phyloP scores from a whole-genome alignment of 1,284 basidiomycete species.

The Melampsora medusae region DNA sequence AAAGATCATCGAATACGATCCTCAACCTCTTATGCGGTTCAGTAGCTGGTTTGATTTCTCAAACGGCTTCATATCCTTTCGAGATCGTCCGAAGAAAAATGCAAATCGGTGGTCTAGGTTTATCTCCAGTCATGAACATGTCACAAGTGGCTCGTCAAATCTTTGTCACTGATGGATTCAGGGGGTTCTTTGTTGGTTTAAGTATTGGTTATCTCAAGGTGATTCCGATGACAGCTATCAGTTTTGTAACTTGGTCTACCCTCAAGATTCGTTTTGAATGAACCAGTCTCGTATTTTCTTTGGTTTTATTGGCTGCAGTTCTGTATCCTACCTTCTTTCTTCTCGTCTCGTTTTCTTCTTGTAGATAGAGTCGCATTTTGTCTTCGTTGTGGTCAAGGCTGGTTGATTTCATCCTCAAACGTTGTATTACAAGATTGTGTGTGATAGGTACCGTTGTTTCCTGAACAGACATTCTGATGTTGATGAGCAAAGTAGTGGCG shows the following conservation, averaged over 20 bases:
- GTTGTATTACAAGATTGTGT: no score
- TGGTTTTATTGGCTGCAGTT: no score
- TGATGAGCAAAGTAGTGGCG: no score
- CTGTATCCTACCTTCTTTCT: no score
- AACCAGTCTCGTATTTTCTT: neutral
- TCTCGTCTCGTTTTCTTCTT: no score
- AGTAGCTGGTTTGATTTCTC: slow-evolving; percentile 80
- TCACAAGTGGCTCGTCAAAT: slow-evolving; percentile 60
- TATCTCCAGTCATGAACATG: slow-evolving; percentile 6
- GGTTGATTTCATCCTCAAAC: no score
- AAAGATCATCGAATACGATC: slow-evolving; percentile 47
- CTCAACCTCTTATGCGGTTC: slow-evolving; percentile 76
- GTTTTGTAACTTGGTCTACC: slow-evolving; percentile 43
- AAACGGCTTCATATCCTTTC: slow-evolving; percentile 93
- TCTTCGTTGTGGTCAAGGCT: no score
- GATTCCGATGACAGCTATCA: slow-evolving; percentile 79
- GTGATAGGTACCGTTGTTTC: no score
- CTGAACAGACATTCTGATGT: no score
- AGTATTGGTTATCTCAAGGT: slow-evolving; percentile 93
- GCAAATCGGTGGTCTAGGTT: slow-evolving; percentile 81
- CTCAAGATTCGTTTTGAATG: slow-evolving; percentile 40
- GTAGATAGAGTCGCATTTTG: no score
- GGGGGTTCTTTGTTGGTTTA: slow-evolving; percentile 90
- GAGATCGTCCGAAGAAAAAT: slow-evolving; percentile 89
- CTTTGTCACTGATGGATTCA: slow-evolving; percentile 70